Percentiles rank a stretch among this genome's conserved stretches.
Conservation (phyloP, 192 early-diverging fungal genomes). For the Allomyces macrogynus region DNA sequence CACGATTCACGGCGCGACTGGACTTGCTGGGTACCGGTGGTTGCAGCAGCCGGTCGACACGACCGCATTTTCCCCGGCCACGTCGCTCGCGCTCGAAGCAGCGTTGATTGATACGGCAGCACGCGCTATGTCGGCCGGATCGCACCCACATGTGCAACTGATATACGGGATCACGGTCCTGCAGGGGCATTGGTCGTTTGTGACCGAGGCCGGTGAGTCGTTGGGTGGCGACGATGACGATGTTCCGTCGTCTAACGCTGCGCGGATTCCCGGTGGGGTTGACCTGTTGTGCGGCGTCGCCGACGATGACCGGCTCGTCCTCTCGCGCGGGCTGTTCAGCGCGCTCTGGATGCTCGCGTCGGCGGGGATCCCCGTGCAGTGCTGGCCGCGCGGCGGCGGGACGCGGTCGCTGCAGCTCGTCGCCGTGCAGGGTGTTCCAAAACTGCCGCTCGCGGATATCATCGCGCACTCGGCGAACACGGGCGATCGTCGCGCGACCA, state of each 20-base stretch:
- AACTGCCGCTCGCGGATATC: no score
- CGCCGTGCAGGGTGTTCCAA: no score
- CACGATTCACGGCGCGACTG: background rate
- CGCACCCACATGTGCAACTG: background rate
- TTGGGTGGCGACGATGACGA: no score
- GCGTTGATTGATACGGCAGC: background rate
- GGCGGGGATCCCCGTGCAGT: background rate
- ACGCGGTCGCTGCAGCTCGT: no score
- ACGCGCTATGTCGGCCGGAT: background rate
- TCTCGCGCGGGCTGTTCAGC: background rate
- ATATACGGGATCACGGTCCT: background rate
- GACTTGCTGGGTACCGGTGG: background rate
- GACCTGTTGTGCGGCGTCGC: background rate
- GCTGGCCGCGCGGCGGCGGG: background rate
- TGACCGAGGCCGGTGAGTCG: background rate
- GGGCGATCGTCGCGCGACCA: no score
- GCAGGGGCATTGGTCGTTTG: background rate
- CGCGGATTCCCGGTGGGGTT: background rate
- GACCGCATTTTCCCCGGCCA: background rate
- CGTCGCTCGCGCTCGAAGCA: background rate
- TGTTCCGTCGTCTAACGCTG: no score
- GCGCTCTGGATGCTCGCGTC: background rate
- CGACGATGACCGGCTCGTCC: no score
- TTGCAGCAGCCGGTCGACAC: background rate
- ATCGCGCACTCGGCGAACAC: no score